A percentile compares a stretch with the other conserved stretches of the same genome.
These are phyloP conservation scores for Lactarius deliciosus DNA, from an alignment of 768 basidiomycete genomes.

Conservation along the genomic window DNA sequence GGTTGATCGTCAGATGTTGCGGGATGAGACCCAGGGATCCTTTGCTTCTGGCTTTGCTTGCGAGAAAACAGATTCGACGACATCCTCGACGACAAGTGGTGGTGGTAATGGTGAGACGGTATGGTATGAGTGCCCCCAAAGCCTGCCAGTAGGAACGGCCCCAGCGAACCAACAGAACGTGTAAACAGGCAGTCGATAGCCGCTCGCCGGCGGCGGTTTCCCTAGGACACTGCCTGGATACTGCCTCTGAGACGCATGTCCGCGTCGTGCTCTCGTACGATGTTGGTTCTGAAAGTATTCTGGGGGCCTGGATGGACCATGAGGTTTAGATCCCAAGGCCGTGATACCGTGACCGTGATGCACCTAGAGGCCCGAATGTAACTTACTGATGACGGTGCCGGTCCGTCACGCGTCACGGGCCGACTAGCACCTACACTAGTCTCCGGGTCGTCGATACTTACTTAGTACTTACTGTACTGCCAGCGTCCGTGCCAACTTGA, in stretches of 20 bases:
- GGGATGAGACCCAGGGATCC: neutral
- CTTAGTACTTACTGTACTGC: too few relatives aligned
- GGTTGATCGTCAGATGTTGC: neutral
- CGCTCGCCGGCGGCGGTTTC: neutral
- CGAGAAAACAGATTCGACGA: neutral
- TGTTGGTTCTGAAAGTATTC: too few relatives aligned
- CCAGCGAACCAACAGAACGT: neutral
- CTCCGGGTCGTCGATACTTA: neutral
- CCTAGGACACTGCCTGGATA: too few relatives aligned
- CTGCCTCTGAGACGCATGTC: too few relatives aligned
- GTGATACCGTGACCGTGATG: too few relatives aligned
- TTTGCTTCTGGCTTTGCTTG: neutral
- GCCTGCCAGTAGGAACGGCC: neutral
- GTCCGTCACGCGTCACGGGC: slow-evolving; percentile 12
- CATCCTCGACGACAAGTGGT: neutral
- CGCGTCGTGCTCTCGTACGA: too few relatives aligned
- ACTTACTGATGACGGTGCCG: neutral
- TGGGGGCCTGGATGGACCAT: too few relatives aligned
- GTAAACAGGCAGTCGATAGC: neutral
- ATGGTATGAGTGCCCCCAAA: neutral
- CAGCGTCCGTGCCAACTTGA: neutral
- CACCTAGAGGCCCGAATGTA: too few relatives aligned
- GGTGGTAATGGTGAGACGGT: neutral
- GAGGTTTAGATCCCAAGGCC: too few relatives aligned
- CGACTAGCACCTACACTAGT: neutral